A percentile compares a stretch with the other conserved stretches of the same genome.
Evolutionary conservation across 495 filamentous ascomycete genomes (phyloP).

Genomic region (Lichina pygmaea): DNA sequence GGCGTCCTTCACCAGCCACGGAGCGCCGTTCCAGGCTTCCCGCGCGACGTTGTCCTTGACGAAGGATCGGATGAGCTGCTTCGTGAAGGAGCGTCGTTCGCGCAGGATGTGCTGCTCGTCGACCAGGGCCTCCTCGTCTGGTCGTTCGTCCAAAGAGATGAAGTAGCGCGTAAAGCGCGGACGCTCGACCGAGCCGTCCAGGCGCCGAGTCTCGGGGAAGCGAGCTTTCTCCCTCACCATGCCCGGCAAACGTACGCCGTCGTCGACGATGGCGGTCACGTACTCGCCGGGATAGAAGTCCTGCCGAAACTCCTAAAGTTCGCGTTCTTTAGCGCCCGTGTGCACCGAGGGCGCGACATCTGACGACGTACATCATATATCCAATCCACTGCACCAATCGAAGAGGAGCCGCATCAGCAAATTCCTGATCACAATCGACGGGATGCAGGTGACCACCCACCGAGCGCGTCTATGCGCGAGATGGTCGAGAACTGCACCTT

Average conservation of each 20-base stretch:
- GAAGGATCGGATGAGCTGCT: conserved; percentile 76
- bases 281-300: conserved; percentile 86
- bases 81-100: conserved; percentile 83
- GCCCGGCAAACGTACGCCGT: conserved; percentile 46
- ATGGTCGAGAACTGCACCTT: conserved; percentile 78
- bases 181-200: conserved; percentile 36
- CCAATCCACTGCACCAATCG: conserved; percentile 26
- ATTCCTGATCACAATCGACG: not conserved
- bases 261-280: conserved; percentile 43
- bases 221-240: conserved; percentile 69
- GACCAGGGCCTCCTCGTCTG: conserved; percentile 46
- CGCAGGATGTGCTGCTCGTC: conserved; percentile 64
- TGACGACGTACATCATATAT: conserved; percentile 29
- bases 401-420: conserved; percentile 6
- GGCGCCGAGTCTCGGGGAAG: conserved; percentile 30
- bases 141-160: conserved; percentile 41
- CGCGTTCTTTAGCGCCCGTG: conserved; percentile 13
- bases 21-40: conserved; percentile 81
- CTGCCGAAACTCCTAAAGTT: conserved; percentile 56
- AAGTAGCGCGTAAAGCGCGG: conserved; percentile 53
- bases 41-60: conserved; percentile 82
- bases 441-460: conserved; percentile 15
- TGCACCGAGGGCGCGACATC: not conserved
- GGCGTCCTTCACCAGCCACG: conserved; percentile 78
- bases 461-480: conserved; percentile 74